These are phyloP conservation scores for Massariosphaeria phaeospora DNA, from an alignment of 495 filamentous ascomycete species.

Conservation along the genomic window DNA sequence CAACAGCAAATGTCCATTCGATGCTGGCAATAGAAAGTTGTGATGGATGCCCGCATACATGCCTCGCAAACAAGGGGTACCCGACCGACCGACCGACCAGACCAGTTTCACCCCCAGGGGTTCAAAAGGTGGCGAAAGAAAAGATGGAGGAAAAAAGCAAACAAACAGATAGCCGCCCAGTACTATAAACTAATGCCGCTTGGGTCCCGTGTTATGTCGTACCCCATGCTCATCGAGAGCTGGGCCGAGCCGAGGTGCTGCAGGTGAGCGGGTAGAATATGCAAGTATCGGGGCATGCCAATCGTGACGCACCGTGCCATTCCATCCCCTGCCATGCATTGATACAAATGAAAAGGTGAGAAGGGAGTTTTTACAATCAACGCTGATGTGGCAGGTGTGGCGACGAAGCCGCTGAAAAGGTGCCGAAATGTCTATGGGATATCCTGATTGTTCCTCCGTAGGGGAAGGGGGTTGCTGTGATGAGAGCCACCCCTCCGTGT, in stretches of 20 bases:
- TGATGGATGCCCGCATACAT: not conserved
- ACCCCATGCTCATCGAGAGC: slow-evolving; percentile 1
- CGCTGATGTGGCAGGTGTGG: no score
- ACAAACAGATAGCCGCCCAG: slow-evolving; percentile 22
- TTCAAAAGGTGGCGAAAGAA: not conserved
- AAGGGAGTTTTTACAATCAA: no score
- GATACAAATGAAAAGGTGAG: not conserved
- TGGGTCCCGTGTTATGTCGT: no score
- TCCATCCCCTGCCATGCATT: not conserved
- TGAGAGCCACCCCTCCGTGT: not conserved
- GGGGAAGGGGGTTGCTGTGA: not conserved
- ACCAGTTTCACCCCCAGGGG: not conserved
- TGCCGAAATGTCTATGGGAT: slow-evolving; percentile 18
- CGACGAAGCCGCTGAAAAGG: no score
- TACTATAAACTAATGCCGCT: no score
- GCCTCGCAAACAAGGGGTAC: not conserved
- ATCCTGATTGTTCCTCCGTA: not conserved
- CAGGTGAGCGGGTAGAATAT: not conserved
- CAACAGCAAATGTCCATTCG: not conserved
- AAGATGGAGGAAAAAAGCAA: not conserved
- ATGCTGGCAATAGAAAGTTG: no score
- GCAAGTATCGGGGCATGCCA: not conserved
- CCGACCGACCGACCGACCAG: not conserved
- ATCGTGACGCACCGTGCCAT: not conserved
- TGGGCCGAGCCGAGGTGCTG: no score